Conservation (phyloP, 2,329 filamentous ascomycete genomes). For the Hortaea sp. region DNA sequence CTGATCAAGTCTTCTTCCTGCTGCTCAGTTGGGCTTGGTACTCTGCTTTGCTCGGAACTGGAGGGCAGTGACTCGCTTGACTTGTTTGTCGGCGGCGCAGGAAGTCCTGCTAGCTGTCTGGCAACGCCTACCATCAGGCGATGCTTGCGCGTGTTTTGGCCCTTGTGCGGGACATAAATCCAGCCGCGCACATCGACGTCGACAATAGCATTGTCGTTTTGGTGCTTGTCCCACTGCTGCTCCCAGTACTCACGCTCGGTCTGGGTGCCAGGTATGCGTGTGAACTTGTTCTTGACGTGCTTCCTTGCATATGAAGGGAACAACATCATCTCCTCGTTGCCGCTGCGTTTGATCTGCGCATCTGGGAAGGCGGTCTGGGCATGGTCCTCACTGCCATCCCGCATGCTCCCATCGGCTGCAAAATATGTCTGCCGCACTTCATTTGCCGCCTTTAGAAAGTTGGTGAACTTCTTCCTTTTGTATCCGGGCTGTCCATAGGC, state of each 20-base stretch:
- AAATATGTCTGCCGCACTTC: conserved; percentile 58
- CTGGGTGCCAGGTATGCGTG: conserved; percentile 5
- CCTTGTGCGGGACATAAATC: conserved; percentile 79
- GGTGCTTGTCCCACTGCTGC: conserved; percentile 65
- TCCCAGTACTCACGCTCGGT: conserved; percentile 56
- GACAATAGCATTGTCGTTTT: conserved; percentile 75
- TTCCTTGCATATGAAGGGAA: conserved; percentile 88
- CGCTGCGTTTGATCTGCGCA: conserved; percentile 66
- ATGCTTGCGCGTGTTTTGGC: conserved; percentile 78
- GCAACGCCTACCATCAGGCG: conserved; percentile 78
- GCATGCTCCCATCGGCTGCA: conserved; percentile 24
- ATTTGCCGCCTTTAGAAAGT: conserved; percentile 61
- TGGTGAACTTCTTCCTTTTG: conserved; percentile 68
- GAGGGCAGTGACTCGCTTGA: conserved; percentile 24
- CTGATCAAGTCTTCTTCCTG: conserved; percentile 58
- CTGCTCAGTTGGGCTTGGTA: conserved; percentile 29
- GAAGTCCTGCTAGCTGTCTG: conserved; percentile 76
- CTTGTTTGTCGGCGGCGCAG: conserved; percentile 47
- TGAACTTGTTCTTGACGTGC: conserved; percentile 45
- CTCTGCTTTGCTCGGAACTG: conserved; percentile 33
- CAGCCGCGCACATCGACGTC: conserved; percentile 94
- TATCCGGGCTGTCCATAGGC: conserved; percentile 52
- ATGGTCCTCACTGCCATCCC: conserved; percentile 13
- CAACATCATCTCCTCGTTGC: conserved; percentile 83
- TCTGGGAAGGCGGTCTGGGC: conserved; percentile 63